Evolutionary conservation across 352 stramenopile species (phyloP).

Genomic region (Globisporangium rhizosaccharum): DNA sequence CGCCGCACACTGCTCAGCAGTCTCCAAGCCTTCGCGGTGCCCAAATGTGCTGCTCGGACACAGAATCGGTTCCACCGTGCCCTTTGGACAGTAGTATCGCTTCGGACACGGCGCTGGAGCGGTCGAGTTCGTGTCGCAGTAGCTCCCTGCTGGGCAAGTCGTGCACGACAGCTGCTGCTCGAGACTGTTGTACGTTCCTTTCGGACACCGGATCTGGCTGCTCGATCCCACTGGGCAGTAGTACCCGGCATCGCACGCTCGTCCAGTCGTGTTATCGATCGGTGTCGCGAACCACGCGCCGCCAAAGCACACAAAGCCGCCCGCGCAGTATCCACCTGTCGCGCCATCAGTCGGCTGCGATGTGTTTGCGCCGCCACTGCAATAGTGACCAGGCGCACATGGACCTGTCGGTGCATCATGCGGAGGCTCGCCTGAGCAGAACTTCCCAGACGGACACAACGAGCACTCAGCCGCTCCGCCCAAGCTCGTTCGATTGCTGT

Average conservation of each 20-base stretch:
- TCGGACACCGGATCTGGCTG: conserved; percentile 42
- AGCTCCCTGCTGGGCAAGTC: conserved; percentile 52
- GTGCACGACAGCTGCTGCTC: conserved; percentile 39
- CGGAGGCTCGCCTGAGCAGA: conserved; percentile 59
- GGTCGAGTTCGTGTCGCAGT: conserved; percentile 64
- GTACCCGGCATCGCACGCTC: conserved; percentile 51
- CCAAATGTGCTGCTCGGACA: conserved; percentile 84
- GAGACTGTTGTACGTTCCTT: conserved; percentile 64
- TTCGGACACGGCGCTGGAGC: conserved; percentile 43
- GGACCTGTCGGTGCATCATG: conserved; percentile 46
- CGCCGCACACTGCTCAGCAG: conserved; percentile 44
- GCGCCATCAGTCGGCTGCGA: conserved; percentile 31
- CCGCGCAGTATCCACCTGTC: conserved; percentile 44
- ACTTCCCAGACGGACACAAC: conserved; percentile 64
- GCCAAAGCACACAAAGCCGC: conserved; percentile 59
- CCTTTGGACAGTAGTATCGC: conserved; percentile 67
- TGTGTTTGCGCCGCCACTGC: conserved; percentile 31
- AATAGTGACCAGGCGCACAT: conserved; percentile 73
- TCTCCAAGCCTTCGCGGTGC: conserved; percentile 34
- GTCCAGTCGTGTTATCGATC: conserved; percentile 47
- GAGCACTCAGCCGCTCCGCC: conserved; percentile 36
- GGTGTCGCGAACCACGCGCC: conserved; percentile 46
- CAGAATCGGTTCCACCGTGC: conserved; percentile 33
- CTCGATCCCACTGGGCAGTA: conserved; percentile 64
- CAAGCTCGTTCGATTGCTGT: conserved; percentile 39